Evolutionary conservation across 345 rosid species (phyloP), one percentile per base, ranked within the genome.

Genomic region (Kernera saxatilis): DNA sequence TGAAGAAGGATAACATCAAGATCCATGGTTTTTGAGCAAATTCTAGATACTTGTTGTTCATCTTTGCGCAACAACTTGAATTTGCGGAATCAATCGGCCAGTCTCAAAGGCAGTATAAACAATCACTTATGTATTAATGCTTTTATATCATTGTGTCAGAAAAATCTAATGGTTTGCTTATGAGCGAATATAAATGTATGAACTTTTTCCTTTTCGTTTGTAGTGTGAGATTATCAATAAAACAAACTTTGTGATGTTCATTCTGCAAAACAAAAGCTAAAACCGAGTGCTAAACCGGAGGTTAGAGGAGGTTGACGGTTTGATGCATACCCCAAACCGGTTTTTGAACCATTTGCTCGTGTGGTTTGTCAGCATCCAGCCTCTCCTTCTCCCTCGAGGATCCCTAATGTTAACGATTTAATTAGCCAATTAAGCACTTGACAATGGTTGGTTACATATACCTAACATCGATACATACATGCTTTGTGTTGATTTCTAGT

Each of bases 1-100:
- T 90, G 88, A 86, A 82, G 91, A 87, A 87, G 84, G 89, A 90
- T 15, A 77, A 80, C 39, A 90, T 90, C 77, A 90, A 90, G 77
- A 87, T 90, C 50, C 96, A 90, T 81, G 93, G 96, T 64, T 90
- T 90, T 72, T 87, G 64, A 85, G 60, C 33, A 29, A 44, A 43
- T 22, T 60, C 51, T 48, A 46, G 14, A 23, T 43, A 19, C 13
- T 25, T 8, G 50, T 69, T 48, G 15, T 8, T 60, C 60, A 15
- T 15, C 23, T 6, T 27, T 12, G 67, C 17, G 0, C 52, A 61
- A 41, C 55, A 44, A 25, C 30, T 41, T 71, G 69, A 51, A 41
- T 71, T 62, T 41, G 48, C 12, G 32, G 54, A 52, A 62, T 51
- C 76, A 62, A 71, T 41, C 76, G 23, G 70, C 5, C 26, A 5